Conservation (phyloP, 2,329 filamentous ascomycete genomes). For the Neospermospora avenae region DNA sequence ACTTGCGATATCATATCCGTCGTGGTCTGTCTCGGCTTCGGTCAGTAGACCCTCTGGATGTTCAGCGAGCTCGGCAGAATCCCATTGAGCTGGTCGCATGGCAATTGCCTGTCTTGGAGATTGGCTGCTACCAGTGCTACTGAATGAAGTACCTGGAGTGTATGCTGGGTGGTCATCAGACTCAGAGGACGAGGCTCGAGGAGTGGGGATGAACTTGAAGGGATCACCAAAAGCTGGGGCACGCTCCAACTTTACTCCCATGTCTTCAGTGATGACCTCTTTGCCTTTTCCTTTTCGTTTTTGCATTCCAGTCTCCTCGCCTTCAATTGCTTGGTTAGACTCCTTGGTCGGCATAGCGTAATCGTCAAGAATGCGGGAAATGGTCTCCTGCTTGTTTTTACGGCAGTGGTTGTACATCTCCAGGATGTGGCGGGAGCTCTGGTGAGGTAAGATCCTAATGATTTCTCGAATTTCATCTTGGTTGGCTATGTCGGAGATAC, state of each 20-base stretch:
- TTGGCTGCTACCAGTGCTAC: background rate
- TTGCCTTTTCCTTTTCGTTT: background rate
- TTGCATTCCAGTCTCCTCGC: background rate
- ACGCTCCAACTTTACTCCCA: background rate
- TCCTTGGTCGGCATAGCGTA: background rate
- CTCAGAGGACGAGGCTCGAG: background rate
- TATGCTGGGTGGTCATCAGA: background rate
- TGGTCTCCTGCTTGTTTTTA: background rate
- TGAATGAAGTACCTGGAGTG: background rate
- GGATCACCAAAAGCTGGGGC: background rate
- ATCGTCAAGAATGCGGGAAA: background rate
- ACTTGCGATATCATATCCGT: background rate
- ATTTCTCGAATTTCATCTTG: background rate
- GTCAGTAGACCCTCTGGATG: background rate
- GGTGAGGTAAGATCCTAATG: background rate
- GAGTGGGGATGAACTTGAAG: background rate
- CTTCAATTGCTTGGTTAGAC: too few species aligned
- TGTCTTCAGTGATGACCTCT: background rate
- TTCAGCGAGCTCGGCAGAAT: background rate
- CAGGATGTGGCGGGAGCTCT: background rate
- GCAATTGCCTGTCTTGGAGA: background rate
- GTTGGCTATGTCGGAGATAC: background rate
- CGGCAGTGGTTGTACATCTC: background rate
- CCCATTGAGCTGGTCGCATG: background rate
- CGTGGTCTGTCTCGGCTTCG: background rate